These are phyloP conservation scores for Colletotrichum sublineola DNA, from an alignment of 2,329 filamentous ascomycete genomes.

Conservation along the genomic window DNA sequence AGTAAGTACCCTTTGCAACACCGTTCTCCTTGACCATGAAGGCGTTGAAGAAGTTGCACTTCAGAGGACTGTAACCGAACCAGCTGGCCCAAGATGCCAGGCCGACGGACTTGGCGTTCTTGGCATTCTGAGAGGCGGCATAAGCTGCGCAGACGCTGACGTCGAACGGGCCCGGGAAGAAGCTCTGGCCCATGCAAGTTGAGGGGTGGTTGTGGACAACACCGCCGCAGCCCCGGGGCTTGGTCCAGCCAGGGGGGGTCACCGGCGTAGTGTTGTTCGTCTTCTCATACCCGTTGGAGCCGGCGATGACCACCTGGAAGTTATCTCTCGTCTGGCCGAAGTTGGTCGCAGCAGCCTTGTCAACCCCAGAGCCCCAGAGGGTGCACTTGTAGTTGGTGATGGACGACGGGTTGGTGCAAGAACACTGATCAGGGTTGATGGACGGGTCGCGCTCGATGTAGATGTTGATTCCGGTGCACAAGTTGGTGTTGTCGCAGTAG, in stretches of 20 bases:
- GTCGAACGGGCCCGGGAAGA: slow-evolving; percentile 39
- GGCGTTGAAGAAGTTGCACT: slow-evolving; percentile 41
- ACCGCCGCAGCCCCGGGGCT: slow-evolving; percentile 32
- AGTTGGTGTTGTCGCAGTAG: slow-evolving; percentile 23
- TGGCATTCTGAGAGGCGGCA: slow-evolving; percentile 32
- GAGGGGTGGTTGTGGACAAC: slow-evolving; percentile 26
- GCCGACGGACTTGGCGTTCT: slow-evolving; percentile 29
- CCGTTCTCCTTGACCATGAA: slow-evolving; percentile 42
- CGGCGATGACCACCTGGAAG: slow-evolving; percentile 42
- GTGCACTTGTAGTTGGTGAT: slow-evolving; percentile 41
- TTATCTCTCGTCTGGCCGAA: slow-evolving; percentile 28
- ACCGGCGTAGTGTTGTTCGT: slow-evolving; percentile 33
- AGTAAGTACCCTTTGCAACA: slow-evolving; percentile 36
- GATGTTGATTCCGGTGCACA: slow-evolving; percentile 40
- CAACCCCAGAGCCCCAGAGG: slow-evolving; percentile 38
- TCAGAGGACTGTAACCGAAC: slow-evolving; percentile 36
- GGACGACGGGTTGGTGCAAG: slow-evolving; percentile 33
- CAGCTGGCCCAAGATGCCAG: slow-evolving; percentile 16
- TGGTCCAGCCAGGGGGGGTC: slow-evolving; percentile 37
- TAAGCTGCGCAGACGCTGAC: slow-evolving; percentile 33
- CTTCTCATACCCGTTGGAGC: slow-evolving; percentile 43
- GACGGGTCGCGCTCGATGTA: slow-evolving; percentile 40
- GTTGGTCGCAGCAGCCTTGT: slow-evolving; percentile 40
- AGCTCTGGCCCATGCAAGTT: slow-evolving; percentile 38
- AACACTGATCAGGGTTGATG: slow-evolving; percentile 34